Base-by-base conservation (phyloP, 345 rosid species). In the Aquilaria malaccensis region DNA sequence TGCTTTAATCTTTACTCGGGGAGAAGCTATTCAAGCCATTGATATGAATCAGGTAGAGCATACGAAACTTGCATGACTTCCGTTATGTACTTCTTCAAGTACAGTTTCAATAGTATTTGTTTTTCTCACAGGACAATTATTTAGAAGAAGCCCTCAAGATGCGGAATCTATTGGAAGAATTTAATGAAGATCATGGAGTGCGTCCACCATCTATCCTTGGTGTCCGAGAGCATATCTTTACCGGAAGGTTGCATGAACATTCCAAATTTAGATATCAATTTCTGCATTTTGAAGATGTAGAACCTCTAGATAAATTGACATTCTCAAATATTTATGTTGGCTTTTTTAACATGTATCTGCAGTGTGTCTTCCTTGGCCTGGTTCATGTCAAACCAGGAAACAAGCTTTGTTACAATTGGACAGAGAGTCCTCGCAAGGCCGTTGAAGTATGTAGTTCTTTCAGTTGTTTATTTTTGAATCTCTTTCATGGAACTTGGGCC, bases 371-470 rank as follows among this genome's bases (percentile, higher is more conserved):
- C 99, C 77, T 56, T 94, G 72, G 99, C 96, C 29, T 94, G 97
- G 99, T 90, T 94, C 74, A 94, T 94, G 99, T 94, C 97, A 46
- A 94, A 90, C 62, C 99, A 94, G 72, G 97, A 90, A 76, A 86
- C 97, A 7, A 94, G 99, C 65, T 94, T 94, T 52, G 97, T 94
- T 59, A 90, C 97, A 59, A 80, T 94, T 60, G 99, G 96, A 71
- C 99, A 94, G 72, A 83, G 99, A 79, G 97, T 94, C 73, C 93
- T 90, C 12, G 99, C 99, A 52, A 83, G 95, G 70, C 99, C 99
- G 12, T 72, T 94, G 67, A 90, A 88, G 99, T 94, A 87, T 13
- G 85, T 50, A 13, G 10, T 31, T 29, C 55, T 64, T 46, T 55
- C 31, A 52, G 32, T 13, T 12, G 37, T 45, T 43, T 62, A n/a